These are phyloP conservation scores for Carex arenaria DNA, from an alignment of 202 grass and related monocot genomes.

Conservation along the genomic window DNA sequence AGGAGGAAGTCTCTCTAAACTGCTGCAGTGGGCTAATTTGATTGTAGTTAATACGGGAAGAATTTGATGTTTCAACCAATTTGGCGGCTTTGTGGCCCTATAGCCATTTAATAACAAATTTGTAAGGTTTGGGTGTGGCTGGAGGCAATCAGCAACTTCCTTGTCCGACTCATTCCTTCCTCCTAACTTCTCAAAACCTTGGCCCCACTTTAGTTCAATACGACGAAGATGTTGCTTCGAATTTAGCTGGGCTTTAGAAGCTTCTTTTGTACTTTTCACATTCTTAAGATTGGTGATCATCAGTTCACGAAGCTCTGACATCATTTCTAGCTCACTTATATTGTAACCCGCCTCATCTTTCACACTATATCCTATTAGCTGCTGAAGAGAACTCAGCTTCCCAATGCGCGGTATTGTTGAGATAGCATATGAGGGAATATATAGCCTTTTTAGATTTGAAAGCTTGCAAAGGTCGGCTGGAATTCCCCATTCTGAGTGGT, in stretches of 20 bases:
- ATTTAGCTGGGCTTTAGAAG: not conserved
- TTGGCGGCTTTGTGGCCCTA: not conserved
- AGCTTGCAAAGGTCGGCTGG: not conserved
- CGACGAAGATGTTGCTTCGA: not conserved
- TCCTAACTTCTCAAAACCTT: not conserved
- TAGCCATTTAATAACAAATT: not conserved
- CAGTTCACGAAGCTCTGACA: constrained; percentile 9
- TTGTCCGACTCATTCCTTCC: not conserved
- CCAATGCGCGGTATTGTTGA: constrained; percentile 3
- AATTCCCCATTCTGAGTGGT: not conserved
- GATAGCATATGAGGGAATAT: not conserved
- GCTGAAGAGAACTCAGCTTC: constrained; percentile 20
- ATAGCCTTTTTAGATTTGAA: not conserved
- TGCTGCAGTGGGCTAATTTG: not conserved
- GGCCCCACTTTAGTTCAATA: not conserved
- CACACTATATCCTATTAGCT: not conserved
- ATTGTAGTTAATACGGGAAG: constrained; percentile 4
- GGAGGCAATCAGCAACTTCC: constrained; percentile 10
- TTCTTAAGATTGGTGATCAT: constrained; percentile 3
- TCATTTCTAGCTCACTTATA: constrained; percentile 11
- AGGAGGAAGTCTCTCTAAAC: constrained; percentile 16
- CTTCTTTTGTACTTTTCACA: constrained; percentile 6
- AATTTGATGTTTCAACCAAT: not conserved
- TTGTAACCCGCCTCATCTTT: not conserved
- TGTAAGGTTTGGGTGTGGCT: not conserved